Conservation (phyloP, 345 rosid genomes). For the Adansonia digitata region DNA sequence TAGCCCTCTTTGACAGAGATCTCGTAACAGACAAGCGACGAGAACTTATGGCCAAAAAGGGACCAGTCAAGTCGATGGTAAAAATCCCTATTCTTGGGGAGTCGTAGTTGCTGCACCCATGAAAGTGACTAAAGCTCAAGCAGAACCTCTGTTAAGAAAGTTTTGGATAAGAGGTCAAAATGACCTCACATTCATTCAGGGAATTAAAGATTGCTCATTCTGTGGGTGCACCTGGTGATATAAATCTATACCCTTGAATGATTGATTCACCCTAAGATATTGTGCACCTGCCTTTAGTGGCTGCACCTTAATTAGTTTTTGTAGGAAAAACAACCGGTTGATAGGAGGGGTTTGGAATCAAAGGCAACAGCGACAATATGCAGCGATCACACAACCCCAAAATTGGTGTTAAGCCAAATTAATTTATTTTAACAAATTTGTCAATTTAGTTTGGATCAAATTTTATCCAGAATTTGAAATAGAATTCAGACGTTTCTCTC, state of each 20-base stretch:
- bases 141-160: neutral
- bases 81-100: constrained; percentile 3
- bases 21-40: neutral
- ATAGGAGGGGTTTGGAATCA: neutral
- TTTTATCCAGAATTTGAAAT: neutral
- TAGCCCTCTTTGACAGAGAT: neutral
- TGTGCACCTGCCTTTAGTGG: no score
- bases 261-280: no score
- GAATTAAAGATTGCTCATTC: no score
- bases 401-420: neutral
- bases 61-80: no score
- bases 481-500: neutral
- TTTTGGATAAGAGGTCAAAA: constrained; percentile 14
- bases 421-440: neutral
- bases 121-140: no score
- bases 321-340: neutral
- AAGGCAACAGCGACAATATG: no score
- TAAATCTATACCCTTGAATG: no score
- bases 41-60: neutral
- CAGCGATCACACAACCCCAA: neutral
- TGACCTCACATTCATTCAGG: constrained; percentile 11
- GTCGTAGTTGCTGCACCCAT: neutral
- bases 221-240: no score
- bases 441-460: neutral
- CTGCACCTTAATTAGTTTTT: no score